A percentile compares a stretch with the other conserved stretches of the same genome.
These are phyloP conservation scores for Arabidopsis arenosa DNA, from an alignment of 345 rosid species.

Conservation along the genomic window DNA sequence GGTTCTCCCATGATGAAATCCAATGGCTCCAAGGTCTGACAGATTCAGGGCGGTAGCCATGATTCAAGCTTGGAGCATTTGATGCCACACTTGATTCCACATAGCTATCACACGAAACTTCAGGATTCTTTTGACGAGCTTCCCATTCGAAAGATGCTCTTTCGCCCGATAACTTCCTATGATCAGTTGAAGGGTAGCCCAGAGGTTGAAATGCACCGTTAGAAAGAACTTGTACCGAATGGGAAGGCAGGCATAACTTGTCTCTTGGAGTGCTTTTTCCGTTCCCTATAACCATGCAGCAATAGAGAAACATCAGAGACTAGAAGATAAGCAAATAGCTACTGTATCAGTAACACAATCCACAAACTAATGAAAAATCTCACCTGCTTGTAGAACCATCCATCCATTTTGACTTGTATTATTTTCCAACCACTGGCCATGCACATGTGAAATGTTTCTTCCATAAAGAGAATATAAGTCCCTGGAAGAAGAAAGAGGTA, in stretches of 20 bases:
- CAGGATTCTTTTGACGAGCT: slow-evolving; percentile 51
- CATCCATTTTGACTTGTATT: slow-evolving; percentile 46
- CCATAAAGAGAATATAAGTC: slow-evolving; percentile 50
- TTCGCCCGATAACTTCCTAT: slow-evolving; percentile 55
- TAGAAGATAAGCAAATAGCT: slow-evolving; percentile 2
- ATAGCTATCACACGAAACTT: slow-evolving; percentile 49
- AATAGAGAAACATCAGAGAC: slow-evolving; percentile 39
- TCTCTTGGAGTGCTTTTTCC: slow-evolving; percentile 48
- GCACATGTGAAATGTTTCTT: slow-evolving; percentile 41
- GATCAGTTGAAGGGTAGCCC: slow-evolving; percentile 51
- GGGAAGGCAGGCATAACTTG: slow-evolving; percentile 54
- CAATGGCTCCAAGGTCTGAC: slow-evolving; percentile 62
- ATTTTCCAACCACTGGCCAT: slow-evolving; percentile 46
- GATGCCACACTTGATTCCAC: slow-evolving; percentile 59
- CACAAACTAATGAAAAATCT: slow-evolving; percentile 32
- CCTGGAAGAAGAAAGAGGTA: slow-evolving; percentile 41
- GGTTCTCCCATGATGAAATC: slow-evolving; percentile 63
- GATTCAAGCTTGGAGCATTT: slow-evolving; percentile 49
- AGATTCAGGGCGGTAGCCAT: slow-evolving; percentile 50
- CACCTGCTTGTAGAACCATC: slow-evolving; percentile 63
- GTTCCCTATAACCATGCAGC: slow-evolving; percentile 55
- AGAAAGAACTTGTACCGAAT: slow-evolving; percentile 50
- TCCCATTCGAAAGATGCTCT: slow-evolving; percentile 48
- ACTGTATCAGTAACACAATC: slow-evolving; percentile 6
- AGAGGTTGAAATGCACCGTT: slow-evolving; percentile 57